Evolutionary conservation across 2,329 filamentous ascomycete species (phyloP), one percentile per base, ranked within the genome.

Genomic region (Claviceps lovelessii): DNA sequence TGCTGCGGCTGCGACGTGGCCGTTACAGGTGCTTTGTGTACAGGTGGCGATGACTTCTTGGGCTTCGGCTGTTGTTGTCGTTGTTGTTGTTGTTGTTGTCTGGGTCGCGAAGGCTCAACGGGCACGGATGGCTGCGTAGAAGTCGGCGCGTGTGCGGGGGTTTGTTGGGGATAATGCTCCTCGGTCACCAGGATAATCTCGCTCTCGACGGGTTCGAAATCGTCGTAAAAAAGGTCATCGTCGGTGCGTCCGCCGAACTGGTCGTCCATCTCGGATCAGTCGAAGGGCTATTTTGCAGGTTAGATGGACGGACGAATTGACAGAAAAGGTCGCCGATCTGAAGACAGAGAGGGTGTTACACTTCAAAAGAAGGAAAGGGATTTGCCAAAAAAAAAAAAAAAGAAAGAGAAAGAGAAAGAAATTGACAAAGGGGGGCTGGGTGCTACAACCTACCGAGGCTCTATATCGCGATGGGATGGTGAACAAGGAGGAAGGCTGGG

Each of bases 141-240:
- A 23, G 56, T 59, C 17, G 58, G 51, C 23, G 51, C 56, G 31
- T 61, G 57, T 9, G 59, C 61, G 37, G 59, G 51, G 35, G 52
- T 56, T 31, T 62, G 46, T n/a, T 55, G 55, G 53, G 44, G 19
- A n/a, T 28, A 41, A 33, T 51, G 49, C 2, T 57, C 33, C 42
- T 62, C 60, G 46, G 61, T 51, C n/a, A 61, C 57, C 28, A 66
- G 58, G 28, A 69, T 60, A 5, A 66, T 56, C 49, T 68, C 64
- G 58, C 66, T 65, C 45, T 72, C 66, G 52, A 80, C 72, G 8
- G 78, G 78, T 64, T 82, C 79, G 56, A 82, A 80, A 61, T 83
- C 79, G 60, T 83, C 80, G 57, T 76, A 76, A 63, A 83, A 83
- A 56, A 83, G 72, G 62, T 81, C 79, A 60, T 83, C 80, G 62